Evolutionary conservation across 495 filamentous ascomycete genomes (phyloP).

Genomic region (Penicillium steckii): DNA sequence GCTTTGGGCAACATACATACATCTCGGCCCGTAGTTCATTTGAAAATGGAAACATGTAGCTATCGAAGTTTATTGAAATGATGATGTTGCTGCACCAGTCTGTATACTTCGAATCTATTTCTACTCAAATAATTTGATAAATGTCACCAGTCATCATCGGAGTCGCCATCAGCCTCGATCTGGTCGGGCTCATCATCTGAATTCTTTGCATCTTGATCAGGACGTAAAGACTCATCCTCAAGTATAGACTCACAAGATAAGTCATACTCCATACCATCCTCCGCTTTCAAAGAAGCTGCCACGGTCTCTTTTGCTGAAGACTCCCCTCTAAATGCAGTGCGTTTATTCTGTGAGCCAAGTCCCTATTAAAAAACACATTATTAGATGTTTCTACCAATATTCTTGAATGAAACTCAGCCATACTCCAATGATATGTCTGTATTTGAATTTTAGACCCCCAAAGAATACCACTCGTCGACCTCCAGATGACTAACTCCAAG

Average conservation of each 20-base stretch:
- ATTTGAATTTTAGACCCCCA: conserved; percentile 3
- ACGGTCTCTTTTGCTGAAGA: background rate
- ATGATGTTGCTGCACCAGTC: too few species aligned
- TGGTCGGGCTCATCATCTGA: background rate
- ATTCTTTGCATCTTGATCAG: background rate
- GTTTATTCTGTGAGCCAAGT: conserved; percentile 1
- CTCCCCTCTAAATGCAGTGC: background rate
- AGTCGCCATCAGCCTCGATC: background rate
- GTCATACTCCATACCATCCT: conserved; percentile 3
- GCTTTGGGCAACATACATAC: conserved; percentile 5
- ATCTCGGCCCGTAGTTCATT: background rate
- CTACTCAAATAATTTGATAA: background rate
- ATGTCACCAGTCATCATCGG: background rate
- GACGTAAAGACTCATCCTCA: background rate
- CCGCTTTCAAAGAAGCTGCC: background rate
- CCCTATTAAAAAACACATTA: background rate
- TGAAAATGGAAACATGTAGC: too few species aligned
- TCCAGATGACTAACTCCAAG: background rate
- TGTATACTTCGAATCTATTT: background rate
- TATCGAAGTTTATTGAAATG: too few species aligned
- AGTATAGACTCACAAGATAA: background rate
- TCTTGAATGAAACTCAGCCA: background rate
- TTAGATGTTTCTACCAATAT: background rate
- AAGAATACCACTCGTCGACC: conserved; percentile 5
- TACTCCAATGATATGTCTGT: conserved; percentile 6